phyloP scores from a whole-genome alignment of 129 eudicot genomes.

The Apium graveolens region DNA sequence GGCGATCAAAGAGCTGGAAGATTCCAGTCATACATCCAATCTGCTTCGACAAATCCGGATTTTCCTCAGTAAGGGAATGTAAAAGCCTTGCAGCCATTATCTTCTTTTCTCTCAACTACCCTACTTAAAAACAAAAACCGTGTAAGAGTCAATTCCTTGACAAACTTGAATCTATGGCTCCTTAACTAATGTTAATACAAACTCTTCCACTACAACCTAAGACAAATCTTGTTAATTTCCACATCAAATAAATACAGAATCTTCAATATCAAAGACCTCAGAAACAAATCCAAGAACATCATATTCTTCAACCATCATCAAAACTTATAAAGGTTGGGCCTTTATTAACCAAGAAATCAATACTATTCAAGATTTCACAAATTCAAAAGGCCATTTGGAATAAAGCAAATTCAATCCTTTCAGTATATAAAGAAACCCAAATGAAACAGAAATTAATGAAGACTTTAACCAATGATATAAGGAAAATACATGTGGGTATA shows the following conservation, averaged over 20 bases:
- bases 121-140: constrained; percentile 1
- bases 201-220: background rate
- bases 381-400: constrained; percentile 10
- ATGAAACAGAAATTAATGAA: background rate
- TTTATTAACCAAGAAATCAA: background rate
- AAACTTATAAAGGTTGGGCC: constrained; percentile 3
- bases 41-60: constrained; percentile 87
- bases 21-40: constrained; percentile 97
- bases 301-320: constrained; percentile 4
- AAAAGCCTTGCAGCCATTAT: constrained; percentile 81
- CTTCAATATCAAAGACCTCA: background rate
- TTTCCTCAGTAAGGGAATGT: constrained; percentile 79
- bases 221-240: background rate
- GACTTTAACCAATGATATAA: background rate
- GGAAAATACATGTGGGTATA: too few species aligned
- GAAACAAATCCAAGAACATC: constrained; percentile 13
- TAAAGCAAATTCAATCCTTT: constrained; percentile 20
- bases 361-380: constrained; percentile 9
- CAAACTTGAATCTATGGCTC: background rate
- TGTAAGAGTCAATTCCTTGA: constrained; percentile 17
- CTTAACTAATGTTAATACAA: background rate
- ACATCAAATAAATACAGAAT: background rate
- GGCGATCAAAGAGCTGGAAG: constrained; percentile 79
- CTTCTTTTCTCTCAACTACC: constrained; percentile 5
- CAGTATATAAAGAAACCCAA: background rate